Evolutionary conservation across 2,329 filamentous ascomycete species (phyloP), one percentile per base, ranked within the genome.

Genomic region (Thermothelomyces thermophilus): DNA sequence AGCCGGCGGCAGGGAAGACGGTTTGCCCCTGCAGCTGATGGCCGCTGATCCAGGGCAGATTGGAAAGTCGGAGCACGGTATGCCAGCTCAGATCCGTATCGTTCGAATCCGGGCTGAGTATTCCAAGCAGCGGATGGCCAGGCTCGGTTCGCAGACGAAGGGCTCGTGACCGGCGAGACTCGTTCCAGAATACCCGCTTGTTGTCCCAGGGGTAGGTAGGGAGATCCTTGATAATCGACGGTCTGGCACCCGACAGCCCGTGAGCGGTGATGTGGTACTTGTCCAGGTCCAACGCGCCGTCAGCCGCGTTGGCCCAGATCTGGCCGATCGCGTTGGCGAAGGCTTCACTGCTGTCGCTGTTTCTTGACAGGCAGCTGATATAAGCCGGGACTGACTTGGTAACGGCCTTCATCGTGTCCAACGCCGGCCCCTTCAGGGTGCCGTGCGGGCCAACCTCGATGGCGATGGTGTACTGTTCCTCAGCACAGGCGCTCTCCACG

Each of bases 401-500:
- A 7, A 20, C 28, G 6, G 22, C 19, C 5, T 6, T 3, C 1
- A 44, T 2, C 5, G 14, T 44, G 5, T 35, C 5, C 19, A 13
- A 2, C 5, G n/a, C 20, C 3, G 73, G 73, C 0, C 68, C 68
- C 46, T 68, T 66, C 0, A 75, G 63, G 0, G 71, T 69, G 0
- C 70, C 63, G 40, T 69, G 66, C 3, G 68, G 67, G 0, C 67
- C 66, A 5, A 70, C 42, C 40, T 70, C 67, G 2, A 70, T 17
- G 4, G 58, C 51, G 0, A 61, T 42, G 5, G 61, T 31, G 26
- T 49, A 42, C 10, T 37, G 34, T 8, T 16, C 35, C 8, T 10
- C 28, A 10, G 6, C 22, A 26, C 6, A 2, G 7, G 26, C 16
- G 24, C 19, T 11, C 2, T 5, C 3, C 17, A 24, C 7, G 2